phyloP scores from a whole-genome alignment of 139 green algal genomes.

The Nannochloris sp. region DNA sequence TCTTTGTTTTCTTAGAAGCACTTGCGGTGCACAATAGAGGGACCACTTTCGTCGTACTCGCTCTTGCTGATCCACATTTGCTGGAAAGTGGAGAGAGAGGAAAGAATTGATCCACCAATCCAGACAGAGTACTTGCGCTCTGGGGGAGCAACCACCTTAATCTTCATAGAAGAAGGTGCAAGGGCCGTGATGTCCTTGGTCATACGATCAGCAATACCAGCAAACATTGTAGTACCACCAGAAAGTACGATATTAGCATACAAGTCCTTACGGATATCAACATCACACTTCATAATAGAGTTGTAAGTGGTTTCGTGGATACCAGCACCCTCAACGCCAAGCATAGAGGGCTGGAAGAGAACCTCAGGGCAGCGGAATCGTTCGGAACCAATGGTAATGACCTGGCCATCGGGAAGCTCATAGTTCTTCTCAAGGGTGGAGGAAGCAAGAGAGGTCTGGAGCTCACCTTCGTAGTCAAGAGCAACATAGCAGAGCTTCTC shows the following conservation, averaged over 20 bases:
- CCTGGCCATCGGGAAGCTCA: conserved; percentile 86
- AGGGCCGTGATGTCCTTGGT: conserved; percentile 91
- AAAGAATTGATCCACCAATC: conserved; percentile 98
- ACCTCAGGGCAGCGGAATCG: conserved; percentile 96
- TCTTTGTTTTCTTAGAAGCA: conserved; percentile 78
- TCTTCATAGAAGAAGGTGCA: conserved; percentile 87
- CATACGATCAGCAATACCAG: conserved; percentile 95
- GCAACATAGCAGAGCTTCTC: conserved; percentile 98
- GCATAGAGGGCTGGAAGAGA: conserved; percentile 87
- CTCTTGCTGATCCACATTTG: conserved; percentile 89
- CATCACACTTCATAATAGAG: conserved; percentile 98
- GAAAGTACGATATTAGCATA: conserved; percentile 92
- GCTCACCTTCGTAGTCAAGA: conserved; percentile 95
- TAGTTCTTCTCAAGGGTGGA: conserved; percentile 92
- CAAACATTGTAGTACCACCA: conserved; percentile 96
- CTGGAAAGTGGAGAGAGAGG: conserved; percentile 95
- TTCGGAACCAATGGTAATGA: conserved; percentile 94
- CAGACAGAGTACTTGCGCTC: conserved; percentile 96
- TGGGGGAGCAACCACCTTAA: conserved; percentile 89
- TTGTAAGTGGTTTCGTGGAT: conserved; percentile 97
- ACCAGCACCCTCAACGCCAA: conserved; percentile 84
- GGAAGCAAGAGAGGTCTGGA: conserved; percentile 60
- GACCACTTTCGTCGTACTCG: conserved; percentile 93
- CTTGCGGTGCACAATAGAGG: conserved; percentile 96
- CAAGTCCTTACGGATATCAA: conserved; percentile 96